These are phyloP conservation scores for Eragrostis curvula DNA, from an alignment of 176 grass and related monocot species.

Conservation along the genomic window DNA sequence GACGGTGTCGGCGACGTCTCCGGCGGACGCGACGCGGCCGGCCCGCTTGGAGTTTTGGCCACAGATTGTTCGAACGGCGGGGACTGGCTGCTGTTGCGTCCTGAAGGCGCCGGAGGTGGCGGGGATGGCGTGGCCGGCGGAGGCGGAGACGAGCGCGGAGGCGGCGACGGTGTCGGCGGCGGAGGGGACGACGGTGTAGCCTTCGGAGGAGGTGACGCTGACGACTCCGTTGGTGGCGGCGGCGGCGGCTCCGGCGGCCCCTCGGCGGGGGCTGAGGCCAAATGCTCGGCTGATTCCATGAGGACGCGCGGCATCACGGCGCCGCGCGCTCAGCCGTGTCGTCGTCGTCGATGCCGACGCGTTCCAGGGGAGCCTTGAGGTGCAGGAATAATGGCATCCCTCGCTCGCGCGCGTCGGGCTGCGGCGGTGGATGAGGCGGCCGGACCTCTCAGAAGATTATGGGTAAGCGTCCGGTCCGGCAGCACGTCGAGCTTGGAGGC, in stretches of 20 bases:
- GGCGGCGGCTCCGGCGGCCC: slow-evolving; percentile 25
- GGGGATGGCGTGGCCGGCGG: too few relatives aligned
- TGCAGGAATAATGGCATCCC: slow-evolving; percentile 19
- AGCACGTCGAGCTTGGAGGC: not conserved
- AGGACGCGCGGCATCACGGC: slow-evolving; percentile 41
- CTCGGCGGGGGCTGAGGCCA: slow-evolving; percentile 21
- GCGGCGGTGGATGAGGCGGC: not conserved
- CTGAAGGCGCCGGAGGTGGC: too few relatives aligned
- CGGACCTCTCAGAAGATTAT: slow-evolving; percentile 2
- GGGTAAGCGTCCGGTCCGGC: not conserved
- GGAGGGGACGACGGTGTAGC: not conserved
- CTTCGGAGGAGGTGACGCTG: slow-evolving; percentile 21
- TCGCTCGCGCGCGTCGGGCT: not conserved
- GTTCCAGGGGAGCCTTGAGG: slow-evolving; percentile 1
- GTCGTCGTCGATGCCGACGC: slow-evolving; percentile 33
- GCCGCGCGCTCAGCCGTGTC: slow-evolving; percentile 26
- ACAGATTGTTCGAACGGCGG: not conserved
- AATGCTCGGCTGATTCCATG: slow-evolving; percentile 30
- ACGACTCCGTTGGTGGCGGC: not conserved
- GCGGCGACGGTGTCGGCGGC: not conserved
- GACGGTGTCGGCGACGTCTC: not conserved
- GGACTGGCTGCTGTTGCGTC: not conserved
- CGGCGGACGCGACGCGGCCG: too few relatives aligned
- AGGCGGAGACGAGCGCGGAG: not conserved
- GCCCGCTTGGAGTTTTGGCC: not conserved